Conservation (phyloP, 768 basidiomycete species). For the Calocybe indica region DNA sequence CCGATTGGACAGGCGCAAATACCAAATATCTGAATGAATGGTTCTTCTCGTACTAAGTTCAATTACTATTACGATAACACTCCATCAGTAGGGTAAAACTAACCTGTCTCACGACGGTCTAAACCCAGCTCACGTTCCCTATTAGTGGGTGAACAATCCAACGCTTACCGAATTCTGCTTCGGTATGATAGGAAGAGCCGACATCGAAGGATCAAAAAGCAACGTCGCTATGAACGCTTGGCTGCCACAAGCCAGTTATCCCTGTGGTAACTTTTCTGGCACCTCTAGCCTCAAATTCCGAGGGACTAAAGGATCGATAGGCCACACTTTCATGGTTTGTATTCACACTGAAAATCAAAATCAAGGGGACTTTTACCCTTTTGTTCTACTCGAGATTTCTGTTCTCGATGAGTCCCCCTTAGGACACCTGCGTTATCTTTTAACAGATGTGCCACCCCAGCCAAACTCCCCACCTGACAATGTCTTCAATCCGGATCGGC, state of each 20-base stretch:
- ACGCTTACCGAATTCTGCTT: slow-evolving; percentile 61
- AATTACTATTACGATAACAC: slow-evolving; percentile 71
- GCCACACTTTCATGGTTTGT: slow-evolving; percentile 81
- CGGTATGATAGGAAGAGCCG: slow-evolving; percentile 12
- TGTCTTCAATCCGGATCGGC: slow-evolving; percentile 70
- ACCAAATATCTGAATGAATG: slow-evolving; percentile 80
- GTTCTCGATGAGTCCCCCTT: slow-evolving; percentile 75
- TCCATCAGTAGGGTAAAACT: slow-evolving; percentile 83
- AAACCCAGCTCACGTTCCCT: slow-evolving; percentile 80
- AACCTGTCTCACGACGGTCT: slow-evolving; percentile 83
- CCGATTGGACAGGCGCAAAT: slow-evolving; percentile 75
- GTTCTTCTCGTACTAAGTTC: slow-evolving; percentile 82
- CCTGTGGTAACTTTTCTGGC: slow-evolving; percentile 77
- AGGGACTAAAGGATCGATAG: slow-evolving; percentile 81
- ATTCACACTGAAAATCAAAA: slow-evolving; percentile 79
- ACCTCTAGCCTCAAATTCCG: slow-evolving; percentile 76
- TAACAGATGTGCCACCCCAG: slow-evolving; percentile 78
- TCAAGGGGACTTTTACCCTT: slow-evolving; percentile 78
- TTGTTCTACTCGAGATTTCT: slow-evolving; percentile 78
- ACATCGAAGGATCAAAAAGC: slow-evolving; percentile 19
- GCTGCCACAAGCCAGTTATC: slow-evolving; percentile 79
- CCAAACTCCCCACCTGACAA: slow-evolving; percentile 80
- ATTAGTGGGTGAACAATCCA: slow-evolving; percentile 79
- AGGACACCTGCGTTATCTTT: slow-evolving; percentile 78
- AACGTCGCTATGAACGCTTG: slow-evolving; percentile 82